Evolutionary conservation across 1,139 yeast genomes (phyloP), one percentile per base, ranked within the genome.

Genomic region (Pichia sp.): DNA sequence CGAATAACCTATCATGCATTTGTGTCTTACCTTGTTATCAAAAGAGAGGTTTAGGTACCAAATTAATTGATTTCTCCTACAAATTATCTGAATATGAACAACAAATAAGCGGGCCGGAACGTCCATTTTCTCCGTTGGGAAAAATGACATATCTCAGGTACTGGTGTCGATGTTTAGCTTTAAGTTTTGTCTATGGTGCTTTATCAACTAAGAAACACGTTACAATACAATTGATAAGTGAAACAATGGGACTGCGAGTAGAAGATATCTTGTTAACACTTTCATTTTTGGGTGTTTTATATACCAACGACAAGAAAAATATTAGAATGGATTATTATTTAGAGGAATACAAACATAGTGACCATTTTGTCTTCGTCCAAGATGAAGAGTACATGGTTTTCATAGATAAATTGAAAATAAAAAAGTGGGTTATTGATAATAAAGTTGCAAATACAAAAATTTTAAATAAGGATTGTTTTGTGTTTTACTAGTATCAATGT

Each of bases 11-110:
- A 42, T 96, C 97, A 1, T 93, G 98, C 62, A 86, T 93, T 21
- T 75, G 95, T 56, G 80, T 89, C 4, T 87, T 93, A 54, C 99
- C 99, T 0, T 97, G 96, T 1, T 93, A 81, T 62, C 99, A 93
- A 62, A 72, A 89, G 48, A 75, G 77, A 34, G 84, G 81, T 20
- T 66, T 91, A 33, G 99, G 99, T 0, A 79, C 88, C 4, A 69
- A 88, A 15, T 63, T 93, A 39, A 88, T 93, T 28, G 91, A 88
- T 50, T 87, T 89, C 56, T 89, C 94, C 46, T 93, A 91, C 60
- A 81, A 76, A 24, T 63, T 89, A 19, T 87, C 96, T 0, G 69
- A 71, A 42, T 76, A 57, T 62, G 86, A 67, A 67, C 81, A 63
- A 60, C 67, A 70, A 42, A 65, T 72, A 28, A 90, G 96, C 48